These are phyloP conservation scores for Crotalaria pallida DNA, from an alignment of 306 rosid species.

Conservation along the genomic window DNA sequence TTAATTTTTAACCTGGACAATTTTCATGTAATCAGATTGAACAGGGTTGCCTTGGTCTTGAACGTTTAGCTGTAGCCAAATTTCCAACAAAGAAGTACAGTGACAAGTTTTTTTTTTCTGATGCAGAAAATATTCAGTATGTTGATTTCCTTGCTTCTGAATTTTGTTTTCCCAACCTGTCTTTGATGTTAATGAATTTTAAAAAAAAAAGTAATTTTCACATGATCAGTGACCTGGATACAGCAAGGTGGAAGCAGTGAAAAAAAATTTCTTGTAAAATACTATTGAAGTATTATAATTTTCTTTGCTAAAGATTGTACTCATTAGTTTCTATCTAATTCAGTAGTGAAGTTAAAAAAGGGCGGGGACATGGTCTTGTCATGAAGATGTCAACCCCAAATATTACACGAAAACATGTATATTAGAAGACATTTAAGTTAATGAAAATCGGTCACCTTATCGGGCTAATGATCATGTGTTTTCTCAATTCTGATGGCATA, in stretches of 20 bases:
- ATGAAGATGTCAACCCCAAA: not conserved
- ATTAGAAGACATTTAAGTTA: not conserved
- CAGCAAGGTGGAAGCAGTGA: not conserved
- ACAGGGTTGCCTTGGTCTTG: conserved; percentile 71
- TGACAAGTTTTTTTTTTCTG: conserved; percentile 65
- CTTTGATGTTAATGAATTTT: not conserved
- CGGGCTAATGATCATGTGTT: not conserved
- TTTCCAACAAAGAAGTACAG: conserved; percentile 81
- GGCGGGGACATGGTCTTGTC: not conserved
- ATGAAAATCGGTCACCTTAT: not conserved
- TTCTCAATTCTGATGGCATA: not conserved
- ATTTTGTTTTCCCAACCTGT: not conserved
- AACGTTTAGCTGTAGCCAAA: conserved; percentile 52
- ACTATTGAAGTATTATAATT: not conserved
- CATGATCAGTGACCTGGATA: not conserved
- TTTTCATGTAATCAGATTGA: conserved; percentile 54
- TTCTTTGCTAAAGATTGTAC: not conserved
- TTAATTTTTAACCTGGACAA: conserved; percentile 15
- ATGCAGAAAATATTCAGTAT: conserved; percentile 79
- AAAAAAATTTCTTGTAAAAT: not conserved
- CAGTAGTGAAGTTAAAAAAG: not conserved
- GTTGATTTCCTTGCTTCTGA: conserved; percentile 28
- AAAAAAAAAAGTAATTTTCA: not conserved
- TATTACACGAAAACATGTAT: not conserved
- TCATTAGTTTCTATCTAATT: not conserved